phyloP scores from a whole-genome alignment of 768 basidiomycete species.

The Galerina sulciceps region DNA sequence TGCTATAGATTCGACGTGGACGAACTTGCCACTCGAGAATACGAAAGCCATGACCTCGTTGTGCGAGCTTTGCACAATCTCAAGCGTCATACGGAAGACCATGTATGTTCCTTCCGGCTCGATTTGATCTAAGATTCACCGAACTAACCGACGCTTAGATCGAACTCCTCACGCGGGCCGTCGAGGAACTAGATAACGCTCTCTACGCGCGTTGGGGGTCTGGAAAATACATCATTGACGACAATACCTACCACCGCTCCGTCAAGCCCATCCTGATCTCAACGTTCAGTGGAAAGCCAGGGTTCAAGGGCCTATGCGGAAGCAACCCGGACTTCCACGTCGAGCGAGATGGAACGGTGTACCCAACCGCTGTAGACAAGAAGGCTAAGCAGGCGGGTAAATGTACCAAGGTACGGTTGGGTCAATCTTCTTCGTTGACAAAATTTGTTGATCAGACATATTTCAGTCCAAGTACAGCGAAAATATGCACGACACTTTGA shows the following conservation, averaged over 20 bases:
- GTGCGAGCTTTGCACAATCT: too few relatives aligned
- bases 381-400: background rate
- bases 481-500: background rate
- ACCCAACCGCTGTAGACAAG: background rate
- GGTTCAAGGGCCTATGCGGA: slow-evolving; percentile 2
- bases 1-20: too few relatives aligned
- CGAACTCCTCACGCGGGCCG: background rate
- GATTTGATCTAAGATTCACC: too few relatives aligned
- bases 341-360: slow-evolving; percentile 4
- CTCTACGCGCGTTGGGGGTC: background rate
- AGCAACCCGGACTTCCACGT: slow-evolving; percentile 5
- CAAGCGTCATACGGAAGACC: too few relatives aligned
- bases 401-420: slow-evolving; percentile 3
- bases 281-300: background rate
- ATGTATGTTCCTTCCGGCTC: too few relatives aligned
- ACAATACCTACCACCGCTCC: slow-evolving; percentile 3
- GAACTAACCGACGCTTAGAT: background rate
- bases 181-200: too few relatives aligned
- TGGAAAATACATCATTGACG: slow-evolving; percentile 6
- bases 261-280: slow-evolving; percentile 5
- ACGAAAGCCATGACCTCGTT: too few relatives aligned
- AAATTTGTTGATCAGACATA: background rate
- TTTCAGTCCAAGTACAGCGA: background rate
- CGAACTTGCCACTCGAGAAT: too few relatives aligned
- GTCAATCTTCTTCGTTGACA: background rate